Percentiles rank a stretch among this genome's conserved stretches.
These are phyloP conservation scores for Podospora didyma DNA, from an alignment of 495 filamentous ascomycete genomes.

Conservation along the genomic window DNA sequence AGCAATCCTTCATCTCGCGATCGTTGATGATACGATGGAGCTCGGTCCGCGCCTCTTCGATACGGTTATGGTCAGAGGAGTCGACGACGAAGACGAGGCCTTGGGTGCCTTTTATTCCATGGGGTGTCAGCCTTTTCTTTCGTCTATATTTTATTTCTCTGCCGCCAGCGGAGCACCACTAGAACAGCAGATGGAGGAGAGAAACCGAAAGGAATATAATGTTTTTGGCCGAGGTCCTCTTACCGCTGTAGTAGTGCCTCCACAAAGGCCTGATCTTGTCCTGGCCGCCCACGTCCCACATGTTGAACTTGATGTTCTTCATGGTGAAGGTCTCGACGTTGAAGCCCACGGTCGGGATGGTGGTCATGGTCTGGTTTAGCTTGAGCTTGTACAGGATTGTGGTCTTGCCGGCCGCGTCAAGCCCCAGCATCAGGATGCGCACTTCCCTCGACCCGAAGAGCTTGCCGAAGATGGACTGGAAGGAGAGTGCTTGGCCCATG, in stretches of 20 bases:
- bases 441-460: slow-evolving; percentile 99
- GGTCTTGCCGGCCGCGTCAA: slow-evolving; percentile 97
- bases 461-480: slow-evolving; percentile 61
- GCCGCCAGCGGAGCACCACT: too few relatives aligned
- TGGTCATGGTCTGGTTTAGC: slow-evolving; percentile 95
- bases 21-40: slow-evolving; percentile 95
- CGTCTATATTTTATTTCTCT: too few relatives aligned
- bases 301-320: slow-evolving; percentile 99
- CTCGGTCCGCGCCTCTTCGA: slow-evolving; percentile 87
- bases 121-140: too few relatives aligned
- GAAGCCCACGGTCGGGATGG: slow-evolving; percentile 98
- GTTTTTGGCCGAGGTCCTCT: too few relatives aligned
- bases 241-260: slow-evolving; percentile 98
- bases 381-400: slow-evolving; percentile 99
- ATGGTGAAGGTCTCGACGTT: slow-evolving; percentile 99
- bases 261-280: slow-evolving; percentile 98
- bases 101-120: slow-evolving; percentile 92
- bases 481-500: slow-evolving; percentile 24
- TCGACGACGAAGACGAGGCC: slow-evolving; percentile 98
- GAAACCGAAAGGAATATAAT: slow-evolving; percentile 11
- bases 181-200: background rate
- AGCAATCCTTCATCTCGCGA: slow-evolving; percentile 94
- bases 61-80: slow-evolving; percentile 76
- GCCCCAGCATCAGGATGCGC: slow-evolving; percentile 94
- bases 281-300: slow-evolving; percentile 99